phyloP scores from a whole-genome alignment of 2,329 filamentous ascomycete species.

The Drechslerella coelobrocha region DNA sequence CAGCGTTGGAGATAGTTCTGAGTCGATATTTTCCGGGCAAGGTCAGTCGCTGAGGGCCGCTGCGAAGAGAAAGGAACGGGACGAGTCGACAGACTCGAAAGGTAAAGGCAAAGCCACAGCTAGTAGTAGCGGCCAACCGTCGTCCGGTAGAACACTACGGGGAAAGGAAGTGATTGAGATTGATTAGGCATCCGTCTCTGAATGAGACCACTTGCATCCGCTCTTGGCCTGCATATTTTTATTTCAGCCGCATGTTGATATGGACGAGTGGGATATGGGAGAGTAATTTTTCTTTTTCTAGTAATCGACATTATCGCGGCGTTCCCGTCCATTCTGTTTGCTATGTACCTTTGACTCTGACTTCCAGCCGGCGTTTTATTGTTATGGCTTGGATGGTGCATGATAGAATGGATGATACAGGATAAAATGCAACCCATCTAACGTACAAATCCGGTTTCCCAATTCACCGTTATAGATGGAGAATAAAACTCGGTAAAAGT shows the following conservation, averaged over 20 bases:
- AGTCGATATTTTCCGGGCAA: slow-evolving; percentile 36
- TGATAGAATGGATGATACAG: too few species aligned
- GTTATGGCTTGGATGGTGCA: too few species aligned
- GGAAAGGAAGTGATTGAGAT: slow-evolving; percentile 43
- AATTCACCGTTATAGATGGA: too few species aligned
- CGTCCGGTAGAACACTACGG: slow-evolving; percentile 33
- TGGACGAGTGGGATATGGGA: background rate
- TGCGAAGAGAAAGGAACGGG: slow-evolving; percentile 37
- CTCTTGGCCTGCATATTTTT: slow-evolving; percentile 5
- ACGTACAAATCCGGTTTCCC: too few species aligned
- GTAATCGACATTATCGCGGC: too few species aligned
- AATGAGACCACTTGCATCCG: background rate
- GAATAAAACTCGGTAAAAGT: too few species aligned
- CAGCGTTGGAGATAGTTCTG: background rate
- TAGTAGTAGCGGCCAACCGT: slow-evolving; percentile 3
- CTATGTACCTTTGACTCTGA: too few species aligned
- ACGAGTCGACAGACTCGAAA: slow-evolving; percentile 40
- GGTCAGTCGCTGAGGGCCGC: slow-evolving; percentile 29
- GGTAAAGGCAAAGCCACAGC: slow-evolving; percentile 42
- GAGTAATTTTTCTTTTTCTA: too few species aligned
- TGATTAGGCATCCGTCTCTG: slow-evolving; percentile 22
- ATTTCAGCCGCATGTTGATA: background rate
- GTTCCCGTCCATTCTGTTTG: too few species aligned
- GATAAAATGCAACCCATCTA: too few species aligned
- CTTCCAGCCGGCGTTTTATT: too few species aligned